Conservation (phyloP, 1,284 basidiomycete genomes). For the Boletus smithii region DNA sequence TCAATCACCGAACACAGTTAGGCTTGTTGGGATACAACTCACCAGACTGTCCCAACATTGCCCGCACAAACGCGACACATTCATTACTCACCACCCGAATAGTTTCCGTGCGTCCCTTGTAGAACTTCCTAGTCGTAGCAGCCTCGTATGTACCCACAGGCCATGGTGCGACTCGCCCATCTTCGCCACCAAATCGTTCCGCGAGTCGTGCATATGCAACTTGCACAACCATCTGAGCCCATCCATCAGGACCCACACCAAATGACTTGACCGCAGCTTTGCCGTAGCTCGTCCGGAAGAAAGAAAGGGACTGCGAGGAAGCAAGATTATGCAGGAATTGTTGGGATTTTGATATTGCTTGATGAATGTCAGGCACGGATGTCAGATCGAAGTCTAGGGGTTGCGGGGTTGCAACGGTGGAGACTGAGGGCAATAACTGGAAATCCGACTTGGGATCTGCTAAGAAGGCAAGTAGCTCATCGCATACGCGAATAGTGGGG, state of each 20-base stretch:
- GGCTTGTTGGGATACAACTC: conserved; percentile 4
- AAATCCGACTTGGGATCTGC: conserved; percentile 57
- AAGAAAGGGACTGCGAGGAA: conserved; percentile 63
- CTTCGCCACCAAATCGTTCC: conserved; percentile 30
- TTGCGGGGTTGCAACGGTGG: conserved; percentile 28
- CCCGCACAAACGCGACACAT: conserved; percentile 67
- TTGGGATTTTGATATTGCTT: conserved; percentile 57
- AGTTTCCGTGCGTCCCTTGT: conserved; percentile 85
- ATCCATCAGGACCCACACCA: conserved; percentile 85
- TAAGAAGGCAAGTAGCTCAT: conserved; percentile 68
- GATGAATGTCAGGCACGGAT: conserved; percentile 34
- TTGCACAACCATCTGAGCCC: conserved; percentile 88
- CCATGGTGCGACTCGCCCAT: conserved; percentile 37
- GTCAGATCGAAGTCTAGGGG: conserved; percentile 69
- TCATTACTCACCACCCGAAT: conserved; percentile 77
- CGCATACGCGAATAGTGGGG: conserved; percentile 56
- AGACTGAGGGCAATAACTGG: conserved; percentile 36
- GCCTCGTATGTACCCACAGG: conserved; percentile 82
- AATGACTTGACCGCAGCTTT: conserved; percentile 86
- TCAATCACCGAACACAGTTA: background rate
- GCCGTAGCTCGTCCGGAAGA: conserved; percentile 74
- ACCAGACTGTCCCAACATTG: conserved; percentile 61
- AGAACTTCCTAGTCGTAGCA: conserved; percentile 79
- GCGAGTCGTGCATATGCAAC: conserved; percentile 75
- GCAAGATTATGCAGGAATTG: conserved; percentile 59